Base-by-base conservation (phyloP, 1,139 yeast genomes). In the Pichia sp. region DNA sequence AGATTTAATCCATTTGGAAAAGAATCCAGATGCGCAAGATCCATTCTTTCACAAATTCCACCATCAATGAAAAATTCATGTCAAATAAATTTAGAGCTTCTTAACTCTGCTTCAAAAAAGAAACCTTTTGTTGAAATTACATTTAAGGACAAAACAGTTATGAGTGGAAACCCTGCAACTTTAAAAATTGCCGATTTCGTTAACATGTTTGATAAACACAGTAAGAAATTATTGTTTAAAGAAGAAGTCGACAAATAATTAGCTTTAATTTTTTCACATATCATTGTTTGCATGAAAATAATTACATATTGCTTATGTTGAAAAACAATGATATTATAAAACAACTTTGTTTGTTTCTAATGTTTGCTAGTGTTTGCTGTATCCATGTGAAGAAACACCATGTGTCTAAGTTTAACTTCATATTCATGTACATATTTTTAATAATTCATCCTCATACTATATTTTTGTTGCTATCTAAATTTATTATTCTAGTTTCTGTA, bases 1-100 rank as follows among this genome's bases (percentile, higher is more conserved):
- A 81, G 74, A 63, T 88, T 88, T 72, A 81, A 86, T 63, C 96
- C 97, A 0, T 76, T 86, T 54, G 77, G 81, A 0, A 67, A 74
- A 38, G 86, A 85, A 56, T 95, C 92, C 39, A 85, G 83, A 65
- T 74, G 87, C 7, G 90, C 95, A 2, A 79, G 97, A 59, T 71
- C 86, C 26, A 83, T 90, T 60, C 76, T 90, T 46, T 77, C 95
- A 25, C 76, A 88, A 49, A 77, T 90, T 50, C 97, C 97, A 27
- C 86, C 85, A 7, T 69, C 78, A 11, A 70, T 81, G 59, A 80
- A 78, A 58, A 69, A 73, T 39, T 62, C 71, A 18, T 79, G 84
- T 48, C 63, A 71, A 26, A 72, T 76, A 11, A 79, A 79, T 51
- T 74, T 74, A 55, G 81, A 82, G 57, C 73, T 83, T 27, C 69